Percentiles rank a stretch among this genome's conserved stretches.
Evolutionary conservation across 1,284 basidiomycete genomes (phyloP).

Genomic region (Agroathelia rolfsii): DNA sequence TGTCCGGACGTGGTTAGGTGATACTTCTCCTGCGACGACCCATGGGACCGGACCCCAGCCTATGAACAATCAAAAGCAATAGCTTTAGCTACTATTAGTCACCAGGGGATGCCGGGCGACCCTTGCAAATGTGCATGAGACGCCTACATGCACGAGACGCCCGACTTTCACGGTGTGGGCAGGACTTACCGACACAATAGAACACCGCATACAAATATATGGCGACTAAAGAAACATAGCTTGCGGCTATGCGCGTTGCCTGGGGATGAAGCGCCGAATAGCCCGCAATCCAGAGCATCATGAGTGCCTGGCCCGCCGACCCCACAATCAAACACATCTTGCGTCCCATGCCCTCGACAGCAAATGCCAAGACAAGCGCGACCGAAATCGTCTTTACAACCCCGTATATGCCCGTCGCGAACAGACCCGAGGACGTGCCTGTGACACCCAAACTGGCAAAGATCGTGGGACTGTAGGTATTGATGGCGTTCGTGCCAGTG

Average conservation of each 20-base stretch:
- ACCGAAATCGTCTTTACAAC: constrained; percentile 44
- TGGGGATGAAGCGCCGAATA: constrained; percentile 30
- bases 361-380: constrained; percentile 28
- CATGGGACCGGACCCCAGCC: constrained; percentile 33
- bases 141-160: no score
- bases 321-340: constrained; percentile 37
- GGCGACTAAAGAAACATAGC: constrained; percentile 38
- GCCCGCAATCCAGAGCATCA: constrained; percentile 42
- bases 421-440: constrained; percentile 37
- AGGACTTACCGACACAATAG: constrained; percentile 21
- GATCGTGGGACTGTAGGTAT: constrained; percentile 35
- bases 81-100: no score
- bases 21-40: constrained; percentile 38
- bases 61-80: no score
- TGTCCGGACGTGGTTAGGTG: constrained; percentile 37
- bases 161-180: no score
- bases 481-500: constrained; percentile 52
- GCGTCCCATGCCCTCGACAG: constrained; percentile 33
- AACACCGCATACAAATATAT: constrained; percentile 39
- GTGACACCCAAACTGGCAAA: constrained; percentile 39
- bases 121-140: no score
- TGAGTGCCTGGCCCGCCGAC: constrained; percentile 32
- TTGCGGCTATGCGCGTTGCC: constrained; percentile 26
- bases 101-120: no score
- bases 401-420: constrained; percentile 55